Percentiles rank a stretch among this genome's conserved stretches.
phyloP scores from a whole-genome alignment of 1,139 yeast genomes.

The Yarrowia galli region DNA sequence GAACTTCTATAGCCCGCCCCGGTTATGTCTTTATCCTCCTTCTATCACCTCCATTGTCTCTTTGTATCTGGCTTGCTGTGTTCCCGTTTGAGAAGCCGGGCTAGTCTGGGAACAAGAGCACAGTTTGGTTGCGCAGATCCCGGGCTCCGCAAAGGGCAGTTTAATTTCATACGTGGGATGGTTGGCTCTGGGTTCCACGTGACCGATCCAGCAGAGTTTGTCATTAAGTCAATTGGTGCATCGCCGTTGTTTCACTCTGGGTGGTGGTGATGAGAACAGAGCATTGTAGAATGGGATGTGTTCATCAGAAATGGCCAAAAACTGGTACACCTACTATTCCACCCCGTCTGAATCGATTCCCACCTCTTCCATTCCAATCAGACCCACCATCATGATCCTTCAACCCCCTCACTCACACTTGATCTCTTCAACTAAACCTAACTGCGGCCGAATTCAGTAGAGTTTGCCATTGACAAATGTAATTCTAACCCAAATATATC shows the following conservation, averaged over 20 bases:
- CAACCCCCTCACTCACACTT: too few relatives aligned
- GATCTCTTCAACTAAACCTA: not conserved
- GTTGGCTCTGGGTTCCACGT: too few relatives aligned
- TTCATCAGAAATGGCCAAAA: too few relatives aligned
- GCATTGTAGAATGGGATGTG: too few relatives aligned
- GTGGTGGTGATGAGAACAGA: not conserved
- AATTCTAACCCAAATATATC: not conserved
- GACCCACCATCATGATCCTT: too few relatives aligned
- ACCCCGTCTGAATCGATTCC: too few relatives aligned
- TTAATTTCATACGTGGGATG: not conserved
- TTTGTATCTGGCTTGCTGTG: not conserved
- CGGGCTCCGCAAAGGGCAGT: conserved; percentile 18
- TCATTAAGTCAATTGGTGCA: not conserved
- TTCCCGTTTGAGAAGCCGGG: too few relatives aligned
- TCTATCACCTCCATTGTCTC: not conserved
- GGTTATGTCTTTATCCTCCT: not conserved
- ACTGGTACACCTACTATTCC: too few relatives aligned
- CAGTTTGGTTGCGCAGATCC: conserved; percentile 10
- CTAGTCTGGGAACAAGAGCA: too few relatives aligned
- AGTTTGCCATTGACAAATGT: conserved; percentile 5
- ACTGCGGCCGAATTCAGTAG: conserved; percentile 11
- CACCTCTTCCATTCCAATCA: too few relatives aligned
- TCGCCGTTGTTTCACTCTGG: conserved; percentile 7
- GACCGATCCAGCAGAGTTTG: not conserved
- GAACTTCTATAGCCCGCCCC: too few relatives aligned